Percentiles rank a stretch among this genome's conserved stretches.
phyloP scores from a whole-genome alignment of 2,329 filamentous ascomycete genomes.

The Xylariales sp. region DNA sequence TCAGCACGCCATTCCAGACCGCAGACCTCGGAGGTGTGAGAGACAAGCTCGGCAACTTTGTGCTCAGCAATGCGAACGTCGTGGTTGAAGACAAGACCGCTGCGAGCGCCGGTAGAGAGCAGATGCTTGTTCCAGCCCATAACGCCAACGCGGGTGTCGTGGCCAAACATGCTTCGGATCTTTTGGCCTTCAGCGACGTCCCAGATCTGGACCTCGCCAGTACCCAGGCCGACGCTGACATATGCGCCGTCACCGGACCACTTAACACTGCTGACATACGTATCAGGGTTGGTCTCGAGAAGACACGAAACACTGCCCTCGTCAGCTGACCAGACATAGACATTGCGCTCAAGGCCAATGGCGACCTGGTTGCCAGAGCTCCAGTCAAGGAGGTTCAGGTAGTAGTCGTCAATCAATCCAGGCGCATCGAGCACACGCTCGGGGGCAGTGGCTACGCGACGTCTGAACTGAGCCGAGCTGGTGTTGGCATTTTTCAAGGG shows the following conservation, averaged over 20 bases:
- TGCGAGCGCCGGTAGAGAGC: constrained; percentile 89
- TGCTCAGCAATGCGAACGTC: constrained; percentile 96
- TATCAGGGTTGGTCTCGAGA: constrained; percentile 82
- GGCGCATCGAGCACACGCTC: constrained; percentile 96
- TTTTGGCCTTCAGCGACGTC: constrained; percentile 93
- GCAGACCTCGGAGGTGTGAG: constrained; percentile 96
- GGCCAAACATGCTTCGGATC: constrained; percentile 97
- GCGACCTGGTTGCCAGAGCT: constrained; percentile 96
- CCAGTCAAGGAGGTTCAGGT: constrained; percentile 98
- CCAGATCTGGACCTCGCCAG: constrained; percentile 98
- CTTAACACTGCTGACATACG: constrained; percentile 96
- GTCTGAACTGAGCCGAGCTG: constrained; percentile 78
- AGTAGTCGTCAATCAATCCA: constrained; percentile 96
- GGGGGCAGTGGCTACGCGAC: constrained; percentile 88
- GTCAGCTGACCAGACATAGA: constrained; percentile 98
- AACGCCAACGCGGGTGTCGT: constrained; percentile 92
- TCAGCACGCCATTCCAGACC: constrained; percentile 97
- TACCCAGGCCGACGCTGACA: constrained; percentile 89
- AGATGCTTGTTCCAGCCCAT: constrained; percentile 99
- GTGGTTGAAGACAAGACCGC: constrained; percentile 95
- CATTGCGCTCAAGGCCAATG: constrained; percentile 92
- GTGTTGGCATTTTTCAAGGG: constrained; percentile 76
- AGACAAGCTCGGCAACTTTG: constrained; percentile 95
- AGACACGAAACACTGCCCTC: constrained; percentile 85
- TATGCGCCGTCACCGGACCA: constrained; percentile 98